Evolutionary conservation across 306 rosid species (phyloP).

Genomic region (Sesbania bispinosa): DNA sequence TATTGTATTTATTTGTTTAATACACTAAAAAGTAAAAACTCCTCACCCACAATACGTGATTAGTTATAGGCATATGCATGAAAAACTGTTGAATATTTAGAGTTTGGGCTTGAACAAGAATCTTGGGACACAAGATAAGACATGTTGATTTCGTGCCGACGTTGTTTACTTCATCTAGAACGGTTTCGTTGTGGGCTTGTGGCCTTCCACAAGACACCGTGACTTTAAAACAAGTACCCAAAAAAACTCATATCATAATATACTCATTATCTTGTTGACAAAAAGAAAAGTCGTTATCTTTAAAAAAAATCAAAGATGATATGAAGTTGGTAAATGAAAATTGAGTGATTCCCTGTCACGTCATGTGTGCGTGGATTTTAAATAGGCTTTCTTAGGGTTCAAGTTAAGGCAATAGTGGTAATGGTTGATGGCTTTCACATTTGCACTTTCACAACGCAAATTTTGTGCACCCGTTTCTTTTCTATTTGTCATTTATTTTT

Average conservation of each 20-base stretch:
- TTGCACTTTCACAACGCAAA: neutral
- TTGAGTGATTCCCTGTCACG: neutral
- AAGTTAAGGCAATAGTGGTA: constrained; percentile 16
- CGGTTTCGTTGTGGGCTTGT: neutral
- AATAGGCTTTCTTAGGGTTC: neutral
- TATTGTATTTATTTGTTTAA: neutral
- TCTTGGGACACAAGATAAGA: constrained; percentile 24
- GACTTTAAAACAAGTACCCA: no score
- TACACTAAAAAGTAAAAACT: neutral
- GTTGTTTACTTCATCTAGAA: neutral
- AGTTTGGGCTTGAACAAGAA: neutral
- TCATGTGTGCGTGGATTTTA: neutral
- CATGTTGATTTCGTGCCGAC: neutral
- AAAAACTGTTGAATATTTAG: neutral
- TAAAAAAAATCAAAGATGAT: no score
- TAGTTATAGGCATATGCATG: neutral
- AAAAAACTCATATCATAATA: no score
- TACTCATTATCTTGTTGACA: no score
- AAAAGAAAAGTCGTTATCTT: no score
- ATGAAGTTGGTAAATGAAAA: neutral
- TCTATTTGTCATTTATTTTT: neutral
- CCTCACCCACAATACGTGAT: neutral
- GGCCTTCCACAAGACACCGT: neutral
- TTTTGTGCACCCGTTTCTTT: neutral
- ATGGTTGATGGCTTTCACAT: neutral